Evolutionary conservation across 495 filamentous ascomycete genomes (phyloP), one percentile per base, ranked within the genome.

Genomic region (Hypoxylon cercidicola): DNA sequence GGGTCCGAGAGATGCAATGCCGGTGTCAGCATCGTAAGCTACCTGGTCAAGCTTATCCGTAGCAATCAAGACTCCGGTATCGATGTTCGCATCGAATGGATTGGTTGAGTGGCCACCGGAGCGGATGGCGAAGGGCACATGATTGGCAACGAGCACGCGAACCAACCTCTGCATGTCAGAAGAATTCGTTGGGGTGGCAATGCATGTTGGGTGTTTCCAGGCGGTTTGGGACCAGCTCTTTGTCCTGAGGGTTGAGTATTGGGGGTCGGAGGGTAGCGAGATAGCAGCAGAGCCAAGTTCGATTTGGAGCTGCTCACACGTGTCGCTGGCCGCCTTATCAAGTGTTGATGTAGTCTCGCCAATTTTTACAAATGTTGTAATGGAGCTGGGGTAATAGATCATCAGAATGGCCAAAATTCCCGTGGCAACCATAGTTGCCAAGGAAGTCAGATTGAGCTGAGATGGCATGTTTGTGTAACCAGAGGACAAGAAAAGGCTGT

Each of bases 21-120:
- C 51, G 0, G 48, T 53, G 3, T 2, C 28, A 8, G 56, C 56
- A 60, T 71, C 53, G 43, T 66, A 71, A 16, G 32, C 32, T 4
- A 72, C 45, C 2, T 50, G 16, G 13, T 66, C 65, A 13, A 74
- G 28, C n/a, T 50, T 40, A 18, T 25, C 16, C 41, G 81, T 25
- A 23, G 79, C 74, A 20, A 83, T 69, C 2, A 83, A 68, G 0
- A 82, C 76, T 0, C 80, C 80, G 4, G 56, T 32, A 32, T 75
- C 62, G 35, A 76, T 77, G 10, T 72, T 80, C 0, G 74, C 69
- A 19, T 71, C 71, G 44, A 70, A 72, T 0, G 73, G 72, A 28
- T 80, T 79, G 1, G 79, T 74, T 20, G 77, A 78, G 46, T 83
- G 80, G 0, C 80, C 80, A 7, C 80, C 80, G 19, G 76, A 78